Evolutionary conservation across 2,329 filamentous ascomycete genomes (phyloP).

Genomic region (Cercospora canescens): DNA sequence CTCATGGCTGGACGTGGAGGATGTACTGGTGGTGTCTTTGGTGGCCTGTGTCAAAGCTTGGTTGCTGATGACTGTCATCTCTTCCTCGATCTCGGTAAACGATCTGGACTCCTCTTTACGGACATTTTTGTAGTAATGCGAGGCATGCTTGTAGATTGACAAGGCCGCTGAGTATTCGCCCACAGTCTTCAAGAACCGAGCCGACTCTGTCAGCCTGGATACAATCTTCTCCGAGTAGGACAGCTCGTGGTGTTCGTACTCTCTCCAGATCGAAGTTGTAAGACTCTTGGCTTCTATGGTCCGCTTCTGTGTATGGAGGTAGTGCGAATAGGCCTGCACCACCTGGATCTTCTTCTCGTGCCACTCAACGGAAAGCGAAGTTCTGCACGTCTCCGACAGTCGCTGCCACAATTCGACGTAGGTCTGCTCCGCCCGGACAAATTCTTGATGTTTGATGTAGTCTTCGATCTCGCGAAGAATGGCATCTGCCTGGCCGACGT

Average conservation of each 20-base stretch:
- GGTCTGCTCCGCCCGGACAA: conserved; percentile 43
- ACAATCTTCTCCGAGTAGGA: conserved; percentile 29
- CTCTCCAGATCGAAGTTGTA: conserved; percentile 49
- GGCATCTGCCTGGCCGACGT: conserved; percentile 37
- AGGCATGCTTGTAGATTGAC: conserved; percentile 46
- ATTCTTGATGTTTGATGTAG: conserved; percentile 36
- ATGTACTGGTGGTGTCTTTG: conserved; percentile 35
- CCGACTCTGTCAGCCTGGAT: conserved; percentile 40
- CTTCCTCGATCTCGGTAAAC: conserved; percentile 45
- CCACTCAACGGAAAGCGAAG: conserved; percentile 45
- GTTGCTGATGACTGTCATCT: conserved; percentile 45
- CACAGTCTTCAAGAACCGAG: conserved; percentile 49
- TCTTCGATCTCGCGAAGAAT: conserved; percentile 42
- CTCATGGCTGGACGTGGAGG: conserved; percentile 37
- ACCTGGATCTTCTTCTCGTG: conserved; percentile 51
- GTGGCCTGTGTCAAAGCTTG: conserved; percentile 32
- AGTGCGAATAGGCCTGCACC: conserved; percentile 49
- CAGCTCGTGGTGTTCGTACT: conserved; percentile 48
- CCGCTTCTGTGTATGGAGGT: conserved; percentile 49
- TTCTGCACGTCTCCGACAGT: conserved; percentile 49
- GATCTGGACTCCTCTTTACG: conserved; percentile 32
- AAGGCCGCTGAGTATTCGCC: conserved; percentile 48
- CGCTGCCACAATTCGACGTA: conserved; percentile 56
- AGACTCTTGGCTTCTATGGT: conserved; percentile 48
- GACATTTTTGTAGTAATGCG: conserved; percentile 39